Base-by-base conservation (phyloP, 2,329 filamentous ascomycete genomes). In the Xylaria sp. region DNA sequence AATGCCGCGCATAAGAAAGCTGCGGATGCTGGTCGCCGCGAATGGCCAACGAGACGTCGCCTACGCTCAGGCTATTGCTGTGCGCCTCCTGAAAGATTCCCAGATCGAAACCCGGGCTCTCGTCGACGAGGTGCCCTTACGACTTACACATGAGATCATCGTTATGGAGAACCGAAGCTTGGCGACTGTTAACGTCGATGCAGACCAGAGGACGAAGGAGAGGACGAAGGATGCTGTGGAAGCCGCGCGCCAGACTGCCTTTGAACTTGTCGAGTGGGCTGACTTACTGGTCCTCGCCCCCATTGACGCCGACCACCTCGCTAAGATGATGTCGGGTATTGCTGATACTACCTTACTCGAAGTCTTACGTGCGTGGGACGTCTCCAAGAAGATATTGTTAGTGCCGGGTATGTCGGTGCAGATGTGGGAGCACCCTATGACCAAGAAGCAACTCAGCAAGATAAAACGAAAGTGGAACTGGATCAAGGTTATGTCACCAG, bases 351-450 rank as follows among this genome's bases (percentile, higher is more conserved):
- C 97, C 63, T 85, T 97, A 8, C 85, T 97, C 62, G 92, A 95
- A 74, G 88, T 97, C 0, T 79, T 98, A 58, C 88, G 94, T 62
- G 92, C 92, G 65, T 98, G 94, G 94, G 91, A 97, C 75, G 90
- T 92, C 0, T 91, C 91, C 7, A 97, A 97, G 82, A 92, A 91
- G 74, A 92, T 97, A 36, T 82, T 97, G 58, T 83, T 98, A 66
- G 90, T 97, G 7, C 94, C 94, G 0, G 93, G 93, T 72, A 97
- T 98, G 94, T 95, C 92, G 41, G 89, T 89, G 1, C 87, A 92
- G 69, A 94, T 95, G 89, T 97, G 94, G 94, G 90, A 94, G 77
- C 94, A 96, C 75, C 93, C 94, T 2, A 90, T 94, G 82, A 97
- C 93, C 18, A 93, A 92, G 82, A 92, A 94, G 75, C 94, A 97